A percentile compares a stretch with the other conserved stretches of the same genome.
These are phyloP conservation scores for Orbilia ellipsospora DNA, from an alignment of 2,329 filamentous ascomycete species.

Conservation along the genomic window DNA sequence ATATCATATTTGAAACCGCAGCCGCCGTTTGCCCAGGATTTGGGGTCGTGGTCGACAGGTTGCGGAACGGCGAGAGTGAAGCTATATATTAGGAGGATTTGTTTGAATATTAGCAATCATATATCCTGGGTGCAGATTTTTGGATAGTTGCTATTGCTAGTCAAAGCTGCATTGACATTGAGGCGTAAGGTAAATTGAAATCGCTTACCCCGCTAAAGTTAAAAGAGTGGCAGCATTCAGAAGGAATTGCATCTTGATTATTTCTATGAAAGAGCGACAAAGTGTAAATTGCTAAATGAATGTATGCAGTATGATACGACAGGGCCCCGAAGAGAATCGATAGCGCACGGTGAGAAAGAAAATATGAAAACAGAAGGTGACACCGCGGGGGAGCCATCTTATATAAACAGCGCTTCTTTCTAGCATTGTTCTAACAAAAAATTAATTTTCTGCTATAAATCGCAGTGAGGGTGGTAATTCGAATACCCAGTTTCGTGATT, in stretches of 20 bases:
- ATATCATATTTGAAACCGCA: background rate
- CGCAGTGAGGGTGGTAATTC: background rate
- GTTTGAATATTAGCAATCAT: background rate
- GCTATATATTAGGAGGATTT: background rate
- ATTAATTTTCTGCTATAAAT: background rate
- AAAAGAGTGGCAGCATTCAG: background rate
- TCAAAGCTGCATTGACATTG: too few relatives aligned
- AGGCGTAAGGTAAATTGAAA: too few relatives aligned
- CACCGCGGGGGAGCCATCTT: too few relatives aligned
- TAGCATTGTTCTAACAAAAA: too few relatives aligned
- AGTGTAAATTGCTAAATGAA: background rate
- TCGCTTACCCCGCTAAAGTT: constrained; percentile 6
- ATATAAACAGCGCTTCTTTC: too few relatives aligned
- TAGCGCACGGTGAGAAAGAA: background rate
- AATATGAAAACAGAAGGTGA: constrained; percentile 2
- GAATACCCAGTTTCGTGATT: background rate
- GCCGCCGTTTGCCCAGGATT: background rate
- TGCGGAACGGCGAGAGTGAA: background rate
- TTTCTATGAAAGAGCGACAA: constrained; percentile 1
- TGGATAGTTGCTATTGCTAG: background rate
- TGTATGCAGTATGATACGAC: background rate
- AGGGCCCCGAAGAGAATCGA: background rate
- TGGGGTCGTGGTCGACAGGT: background rate
- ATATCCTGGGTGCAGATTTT: background rate
- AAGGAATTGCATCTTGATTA: constrained; percentile 5